Evolutionary conservation across 1,139 yeast species (phyloP), one percentile per base, ranked within the genome.

Genomic region (Hansenula anomala): DNA sequence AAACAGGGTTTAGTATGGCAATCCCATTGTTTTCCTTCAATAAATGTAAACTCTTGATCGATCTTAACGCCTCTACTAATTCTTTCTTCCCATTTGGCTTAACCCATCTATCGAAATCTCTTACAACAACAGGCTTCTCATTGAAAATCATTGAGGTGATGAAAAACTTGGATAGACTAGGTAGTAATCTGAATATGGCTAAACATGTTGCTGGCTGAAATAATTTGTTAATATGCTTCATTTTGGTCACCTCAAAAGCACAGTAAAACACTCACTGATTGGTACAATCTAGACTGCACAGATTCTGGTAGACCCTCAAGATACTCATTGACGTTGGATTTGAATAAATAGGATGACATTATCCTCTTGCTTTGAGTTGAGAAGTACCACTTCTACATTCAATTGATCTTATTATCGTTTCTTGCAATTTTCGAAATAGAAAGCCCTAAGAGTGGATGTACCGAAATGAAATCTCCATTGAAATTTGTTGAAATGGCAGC

Each of bases 131-230:
- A 2, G 94, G 87, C 37, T 77, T 75, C 40, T 87, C 94, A 51
- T 81, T 77, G 62, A 88, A 92, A 15, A 94, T 67, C 83, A 90
- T 78, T 11, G 92, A 73, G 89, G 88, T 84, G 38, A 92, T 79
- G 53, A 84, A 81, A 61, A 88, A 84, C 59, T 92, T 90, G 22
- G 97, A 95, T 55, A 92, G 64, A 15, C 92, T 81, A 0, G 98
- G 96, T 24, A 94, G 69, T 44, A 92, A 69, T 47, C 98, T 73
- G 59, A 81, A 90, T 18, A 92, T 82, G 3, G 98, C 95, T 36
- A 92, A 68, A 58, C 97, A 90, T 41, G 98, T 88, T 14, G 97
- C 96, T 3, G 98, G 96, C 38, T 52, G 4, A 10, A 24, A 8
- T 4, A 8, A 10, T 29, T 13, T 16, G 42, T 43, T 37, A 39